Evolutionary conservation across 495 filamentous ascomycete genomes (phyloP), one percentile per base, ranked within the genome.

Genomic region (Talaromyces thailandensis): DNA sequence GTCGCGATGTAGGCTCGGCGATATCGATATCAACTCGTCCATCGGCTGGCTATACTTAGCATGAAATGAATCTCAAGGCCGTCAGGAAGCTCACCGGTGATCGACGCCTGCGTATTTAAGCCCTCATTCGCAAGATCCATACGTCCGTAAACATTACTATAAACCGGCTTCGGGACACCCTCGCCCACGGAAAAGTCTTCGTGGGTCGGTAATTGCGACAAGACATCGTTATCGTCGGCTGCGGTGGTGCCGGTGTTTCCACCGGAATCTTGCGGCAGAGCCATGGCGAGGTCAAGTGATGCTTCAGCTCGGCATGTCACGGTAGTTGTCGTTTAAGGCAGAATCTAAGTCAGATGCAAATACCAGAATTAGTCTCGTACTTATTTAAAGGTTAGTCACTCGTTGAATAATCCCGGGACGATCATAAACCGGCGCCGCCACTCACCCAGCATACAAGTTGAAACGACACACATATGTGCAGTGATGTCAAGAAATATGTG

Each of bases 1-100:
- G 68, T 35, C 82, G 79, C 26, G 80, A 71, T 63, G 82, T 83
- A 66, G 84, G 85, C 65, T 90, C 80, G 64, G 84, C 82, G 70
- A 92, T 88, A 62, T 86, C 85, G 73, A 93, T 91, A 65, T 90
- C 82, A 64, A 92, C 79, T 32, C 89, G 85, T 16, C 88, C 89
- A 72, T 90, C 87, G 64, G 81, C 83, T 70, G 53, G 14, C 28
- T 23, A 60, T 28, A 28, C 9, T 55, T 14, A 53, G 50, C 3
- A 21, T 21, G 4, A 8, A 24, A 51, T 3, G 5, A 2, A 8
- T 51, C 23, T 6, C 23, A n/a, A n/a, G n/a, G 3, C 23, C 4
- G 24, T 57, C 14, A 12, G 16, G 2, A 25, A 31, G 28, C 43
- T n/a, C 40, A 61, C 59, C 21, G 8, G 40, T 61, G 7, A 61